Evolutionary conservation across 148 eudicot genomes (phyloP).

Genomic region (Fagopyrum esculentum): DNA sequence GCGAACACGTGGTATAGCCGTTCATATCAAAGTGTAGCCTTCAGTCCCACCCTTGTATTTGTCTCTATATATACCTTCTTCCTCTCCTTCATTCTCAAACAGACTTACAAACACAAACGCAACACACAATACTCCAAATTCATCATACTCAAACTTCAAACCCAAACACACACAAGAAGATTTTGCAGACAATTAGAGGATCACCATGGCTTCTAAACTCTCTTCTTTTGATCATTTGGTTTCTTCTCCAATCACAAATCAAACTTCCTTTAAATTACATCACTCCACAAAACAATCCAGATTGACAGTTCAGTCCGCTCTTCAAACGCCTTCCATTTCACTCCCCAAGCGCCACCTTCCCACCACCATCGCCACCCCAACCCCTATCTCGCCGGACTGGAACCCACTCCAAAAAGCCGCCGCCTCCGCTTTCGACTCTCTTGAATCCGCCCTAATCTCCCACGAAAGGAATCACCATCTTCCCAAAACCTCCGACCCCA

Average conservation of each 20-base stretch:
- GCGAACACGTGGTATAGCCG: background rate
- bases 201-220: slow-evolving; percentile 6
- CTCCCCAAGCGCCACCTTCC: background rate
- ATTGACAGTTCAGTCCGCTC: background rate
- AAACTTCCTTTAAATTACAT: background rate
- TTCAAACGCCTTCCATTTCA: background rate
- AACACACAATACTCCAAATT: background rate
- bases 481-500: slow-evolving; percentile 19
- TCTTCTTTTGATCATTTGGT: background rate
- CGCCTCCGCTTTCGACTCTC: slow-evolving; percentile 10
- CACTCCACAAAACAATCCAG: background rate
- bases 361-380: background rate
- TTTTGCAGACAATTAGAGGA: background rate
- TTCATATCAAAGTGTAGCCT: background rate
- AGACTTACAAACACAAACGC: background rate
- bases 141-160: background rate
- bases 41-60: background rate
- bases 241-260: background rate
- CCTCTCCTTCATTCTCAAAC: background rate
- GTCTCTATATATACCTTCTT: background rate
- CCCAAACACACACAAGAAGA: background rate
- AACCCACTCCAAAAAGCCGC: slow-evolving; percentile 17
- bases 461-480: slow-evolving; percentile 12
- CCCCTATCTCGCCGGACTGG: background rate
- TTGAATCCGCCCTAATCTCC: slow-evolving; percentile 14